Evolutionary conservation across 441 rosid species (phyloP).

Genomic region (Eruca vesicaria): DNA sequence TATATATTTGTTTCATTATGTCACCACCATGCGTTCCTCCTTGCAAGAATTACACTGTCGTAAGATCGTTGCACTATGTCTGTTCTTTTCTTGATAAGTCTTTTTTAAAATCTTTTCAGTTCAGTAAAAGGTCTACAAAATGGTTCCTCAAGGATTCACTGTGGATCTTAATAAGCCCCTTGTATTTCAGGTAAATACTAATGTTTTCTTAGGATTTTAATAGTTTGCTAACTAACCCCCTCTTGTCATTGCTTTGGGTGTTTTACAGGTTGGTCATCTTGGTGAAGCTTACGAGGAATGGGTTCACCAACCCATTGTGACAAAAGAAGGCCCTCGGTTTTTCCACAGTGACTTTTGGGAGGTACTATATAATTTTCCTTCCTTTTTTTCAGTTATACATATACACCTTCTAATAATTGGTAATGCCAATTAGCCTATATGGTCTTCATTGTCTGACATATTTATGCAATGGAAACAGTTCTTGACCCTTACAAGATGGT

Average conservation of each 20-base stretch:
- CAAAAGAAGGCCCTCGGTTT: slow-evolving; percentile 92
- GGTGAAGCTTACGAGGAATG: slow-evolving; percentile 91
- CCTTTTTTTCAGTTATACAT: background rate
- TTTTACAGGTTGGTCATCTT: slow-evolving; percentile 85
- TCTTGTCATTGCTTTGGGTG: slow-evolving; percentile 24
- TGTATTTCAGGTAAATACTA: slow-evolving; percentile 72
- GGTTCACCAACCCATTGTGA: slow-evolving; percentile 96
- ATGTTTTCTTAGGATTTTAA: background rate
- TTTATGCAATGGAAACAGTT: slow-evolving; percentile 47
- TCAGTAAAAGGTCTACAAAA: slow-evolving; percentile 39
- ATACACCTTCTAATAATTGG: background rate
- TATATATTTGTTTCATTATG: slow-evolving; percentile 7
- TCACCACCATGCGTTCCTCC: background rate
- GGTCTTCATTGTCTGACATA: slow-evolving; percentile 15
- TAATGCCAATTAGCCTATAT: background rate
- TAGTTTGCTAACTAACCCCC: background rate
- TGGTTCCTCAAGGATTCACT: slow-evolving; percentile 77
- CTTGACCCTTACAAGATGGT: slow-evolving; percentile 90
- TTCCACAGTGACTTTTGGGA: slow-evolving; percentile 82
- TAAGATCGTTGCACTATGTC: background rate
- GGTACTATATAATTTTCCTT: slow-evolving; percentile 41
- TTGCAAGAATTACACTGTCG: background rate
- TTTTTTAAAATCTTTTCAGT: background rate
- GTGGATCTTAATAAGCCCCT: slow-evolving; percentile 92
- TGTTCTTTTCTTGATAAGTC: background rate